These are phyloP conservation scores for Hordeum vulgare DNA, from an alignment of 176 grass and related monocot species.

Conservation along the genomic window DNA sequence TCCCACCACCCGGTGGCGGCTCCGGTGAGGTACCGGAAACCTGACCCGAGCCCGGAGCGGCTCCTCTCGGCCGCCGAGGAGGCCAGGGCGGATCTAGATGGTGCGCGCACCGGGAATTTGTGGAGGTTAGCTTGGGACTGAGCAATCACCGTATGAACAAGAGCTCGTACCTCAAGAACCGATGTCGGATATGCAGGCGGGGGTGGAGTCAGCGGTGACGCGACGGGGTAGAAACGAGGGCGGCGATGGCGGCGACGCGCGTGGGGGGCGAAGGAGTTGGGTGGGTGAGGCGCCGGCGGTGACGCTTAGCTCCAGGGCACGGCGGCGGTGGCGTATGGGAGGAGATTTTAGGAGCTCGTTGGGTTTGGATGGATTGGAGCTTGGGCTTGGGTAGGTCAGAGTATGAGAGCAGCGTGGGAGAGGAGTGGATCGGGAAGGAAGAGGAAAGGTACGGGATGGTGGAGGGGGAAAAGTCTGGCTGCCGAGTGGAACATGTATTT, in stretches of 20 bases:
- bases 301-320: neutral
- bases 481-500: neutral
- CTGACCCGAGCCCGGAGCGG: slow-evolving; percentile 65
- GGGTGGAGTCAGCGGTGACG: neutral
- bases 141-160: neutral
- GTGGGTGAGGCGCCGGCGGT: neutral
- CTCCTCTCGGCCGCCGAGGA: slow-evolving; percentile 57
- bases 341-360: neutral
- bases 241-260: neutral
- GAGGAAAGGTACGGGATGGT: neutral
- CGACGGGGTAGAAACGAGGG: neutral
- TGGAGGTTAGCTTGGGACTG: neutral
- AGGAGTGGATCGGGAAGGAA: neutral
- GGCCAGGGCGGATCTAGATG: slow-evolving; percentile 32
- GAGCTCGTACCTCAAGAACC: neutral
- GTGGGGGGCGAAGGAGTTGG: neutral
- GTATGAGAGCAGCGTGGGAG: neutral
- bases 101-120: neutral
- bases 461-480: slow-evolving; percentile 4
- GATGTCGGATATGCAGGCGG: neutral
- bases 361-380: neutral
- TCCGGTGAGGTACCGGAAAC: slow-evolving; percentile 75
- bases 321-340: neutral
- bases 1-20: slow-evolving; percentile 88
- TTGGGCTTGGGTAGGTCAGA: slow-evolving; percentile 13